These are phyloP conservation scores for Trichomonas tenax DNA, from an alignment of 208 protist genomes.

Conservation along the genomic window DNA sequence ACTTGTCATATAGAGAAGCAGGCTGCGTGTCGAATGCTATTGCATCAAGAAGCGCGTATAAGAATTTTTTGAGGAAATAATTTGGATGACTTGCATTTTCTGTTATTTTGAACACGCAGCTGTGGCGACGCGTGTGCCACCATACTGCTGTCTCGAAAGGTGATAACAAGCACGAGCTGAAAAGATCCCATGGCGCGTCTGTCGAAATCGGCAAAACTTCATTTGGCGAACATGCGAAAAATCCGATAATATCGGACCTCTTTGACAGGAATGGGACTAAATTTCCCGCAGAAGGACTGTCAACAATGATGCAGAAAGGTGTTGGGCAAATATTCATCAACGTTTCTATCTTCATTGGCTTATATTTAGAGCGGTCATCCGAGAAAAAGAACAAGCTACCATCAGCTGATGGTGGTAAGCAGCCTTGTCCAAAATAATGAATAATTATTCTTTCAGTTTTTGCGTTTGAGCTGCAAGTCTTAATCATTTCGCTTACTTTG, in stretches of 20 bases:
- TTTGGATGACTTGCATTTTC: neutral
- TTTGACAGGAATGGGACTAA: neutral
- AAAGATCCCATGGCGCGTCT: neutral
- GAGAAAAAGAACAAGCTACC: neutral
- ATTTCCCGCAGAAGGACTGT: neutral
- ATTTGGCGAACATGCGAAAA: neutral
- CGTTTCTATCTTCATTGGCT: neutral
- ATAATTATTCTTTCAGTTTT: neutral
- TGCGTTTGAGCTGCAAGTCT: neutral
- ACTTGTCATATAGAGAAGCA: neutral
- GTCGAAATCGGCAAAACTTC: neutral
- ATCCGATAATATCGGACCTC: neutral
- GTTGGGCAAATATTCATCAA: neutral
- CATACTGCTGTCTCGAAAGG: neutral
- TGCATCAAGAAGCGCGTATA: neutral
- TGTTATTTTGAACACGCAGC: neutral
- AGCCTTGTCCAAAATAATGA: constrained; percentile 4
- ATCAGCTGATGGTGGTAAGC: neutral
- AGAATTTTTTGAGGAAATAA: constrained; percentile 1
- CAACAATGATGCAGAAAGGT: neutral
- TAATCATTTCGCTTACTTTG: neutral
- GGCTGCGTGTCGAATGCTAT: neutral
- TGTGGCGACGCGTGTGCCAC: neutral
- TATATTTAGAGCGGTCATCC: neutral
- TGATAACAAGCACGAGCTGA: neutral